Base-by-base conservation (phyloP, 495 filamentous ascomycete genomes). In the Penicillium turbatum region DNA sequence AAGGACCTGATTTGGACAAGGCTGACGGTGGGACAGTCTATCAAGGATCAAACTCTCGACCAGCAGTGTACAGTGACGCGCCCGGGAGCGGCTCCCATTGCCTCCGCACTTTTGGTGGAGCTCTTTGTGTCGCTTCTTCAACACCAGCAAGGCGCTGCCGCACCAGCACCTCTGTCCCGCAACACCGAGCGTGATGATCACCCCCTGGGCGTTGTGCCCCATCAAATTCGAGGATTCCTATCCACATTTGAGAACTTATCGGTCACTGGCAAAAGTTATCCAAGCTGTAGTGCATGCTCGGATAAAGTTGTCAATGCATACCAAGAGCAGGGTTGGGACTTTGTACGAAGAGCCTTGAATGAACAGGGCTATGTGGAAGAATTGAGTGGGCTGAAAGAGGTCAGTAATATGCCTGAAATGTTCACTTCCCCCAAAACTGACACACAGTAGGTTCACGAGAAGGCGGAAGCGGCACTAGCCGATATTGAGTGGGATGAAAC, bases 1-100 rank as follows among this genome's bases (percentile, higher is more conserved):
- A 19, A 29, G 31, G 21, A 38, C 9, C 10, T 19, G 12, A 8
- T 49, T 31, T 35, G 24, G 32, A 39, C 27, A 36, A 47, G 58
- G 49, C 81, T 85, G 57, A 87, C 66, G 41, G 19, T 38, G n/a
- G 44, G 15, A 50, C 56, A 95, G 89, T 96, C 92, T 21, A 76
- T 95, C 63, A 92, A 90, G 62, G 89, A 96, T 62, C 86, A 88
- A 64, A 97, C 93, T 1, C 83, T 98, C 4, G 93, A 98, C 64
- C 93, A 97, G 64, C 93, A 98, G 72, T 98, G 93, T 71, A 98
- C 93, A 0, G 93, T 98, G 29, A 97, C 93, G 26, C 85, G 93
- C 7, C 93, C 93, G 13, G 93, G 92, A 7, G 83, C 96, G 35
- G 92, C 93, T 45, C 83, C 89, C 9, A 91, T 96, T 56, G 93